Base-by-base conservation (phyloP, 1,139 yeast genomes). In the Yamadazyma sp. region DNA sequence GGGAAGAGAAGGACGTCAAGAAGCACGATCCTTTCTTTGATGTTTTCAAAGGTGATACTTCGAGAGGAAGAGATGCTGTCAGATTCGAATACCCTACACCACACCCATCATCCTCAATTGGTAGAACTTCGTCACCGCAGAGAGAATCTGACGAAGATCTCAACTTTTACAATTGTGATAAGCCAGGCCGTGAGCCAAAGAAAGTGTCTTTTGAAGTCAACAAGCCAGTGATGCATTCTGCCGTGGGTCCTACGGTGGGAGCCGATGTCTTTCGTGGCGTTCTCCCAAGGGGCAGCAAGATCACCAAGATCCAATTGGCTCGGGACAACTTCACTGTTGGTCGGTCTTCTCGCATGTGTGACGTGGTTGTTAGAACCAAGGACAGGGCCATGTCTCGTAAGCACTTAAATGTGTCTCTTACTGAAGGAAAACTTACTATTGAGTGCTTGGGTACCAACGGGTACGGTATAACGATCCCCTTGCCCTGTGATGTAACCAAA, bases 371-470 rank as follows among this genome's bases (percentile, higher is more conserved):
- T 42, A 64, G 75, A 35, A 64, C 81, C 34, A 63, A 61, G 4
- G 76, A 84, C 56, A 80, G 79, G 54, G 72, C 73, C 33, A 77
- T 87, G 25, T 85, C 94, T 7, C 75, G 96, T 41, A 69, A 74
- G 16, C 96, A 87, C 59, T 73, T 83, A 37, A 50, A 57, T 17
- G 49, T 69, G 12, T 38, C 23, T 7, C 37, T 40, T 11, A 40
- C 42, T n/a, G 25, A 43, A 5, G 50, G 56, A 29, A 58, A 61
- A 44, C 66, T 58, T 50, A 58, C 49, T 5, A 58, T 85, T 40
- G 72, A 70, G 34, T 86, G 94, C 54, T 54, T 78, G 43, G 94
- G 95, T 1, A 75, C 78, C 64, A 86, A 86, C 53, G 94, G 94
- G 4, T 62, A 83, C 42, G 77, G 76, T 16, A 73, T 85, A 26